Evolutionary conservation across 345 rosid species (phyloP), one percentile per base, ranked within the genome.

Genomic region (Nephelium lappaceum): DNA sequence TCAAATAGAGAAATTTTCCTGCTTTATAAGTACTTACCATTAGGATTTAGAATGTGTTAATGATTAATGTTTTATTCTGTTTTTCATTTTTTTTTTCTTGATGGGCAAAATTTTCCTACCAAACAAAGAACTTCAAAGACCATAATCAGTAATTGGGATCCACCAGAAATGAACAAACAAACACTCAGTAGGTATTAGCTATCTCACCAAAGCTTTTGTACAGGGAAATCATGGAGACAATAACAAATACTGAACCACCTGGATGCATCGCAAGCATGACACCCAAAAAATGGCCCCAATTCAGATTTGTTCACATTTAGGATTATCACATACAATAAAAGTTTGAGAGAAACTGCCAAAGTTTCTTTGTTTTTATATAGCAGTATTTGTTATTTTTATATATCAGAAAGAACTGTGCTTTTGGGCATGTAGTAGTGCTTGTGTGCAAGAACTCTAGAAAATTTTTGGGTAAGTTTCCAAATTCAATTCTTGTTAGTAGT

Each of bases 291-390:
- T 60, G 25, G 27, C 63, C 64, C 75, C 14, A 36, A n/a, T 71
- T 49, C 16, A 49, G 42, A 49, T 71, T 53, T 5, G n/a, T 15
- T 49, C 62, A 31, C 16, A 31, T 51, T 71, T 19, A 18, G 64
- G 47, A 72, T 36, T 31, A 57, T 5, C 51, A 72, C 64, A 57
- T 57, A 57, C 11, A 60, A 60, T n/a, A 60, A 60, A 60, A 72
- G 36, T 72, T 57, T 63, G 12, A 36, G 64, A 72, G 71, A 72
- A 38, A 38, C 63, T 57, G 65, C 42, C 64, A 36, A 55, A 12
- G 11, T 31, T n/a, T 71, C 24, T 51, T 18, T 71, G 15, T 51
- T 71, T 71, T 9, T 25, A 15, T 9, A 2, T 31, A 51, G 63
- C 62, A 51, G 42, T 51, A 14, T 14, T 25, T 51, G 15, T 9